These are phyloP conservation scores for Barbarea vulgaris DNA, from an alignment of 345 rosid genomes.

Conservation along the genomic window DNA sequence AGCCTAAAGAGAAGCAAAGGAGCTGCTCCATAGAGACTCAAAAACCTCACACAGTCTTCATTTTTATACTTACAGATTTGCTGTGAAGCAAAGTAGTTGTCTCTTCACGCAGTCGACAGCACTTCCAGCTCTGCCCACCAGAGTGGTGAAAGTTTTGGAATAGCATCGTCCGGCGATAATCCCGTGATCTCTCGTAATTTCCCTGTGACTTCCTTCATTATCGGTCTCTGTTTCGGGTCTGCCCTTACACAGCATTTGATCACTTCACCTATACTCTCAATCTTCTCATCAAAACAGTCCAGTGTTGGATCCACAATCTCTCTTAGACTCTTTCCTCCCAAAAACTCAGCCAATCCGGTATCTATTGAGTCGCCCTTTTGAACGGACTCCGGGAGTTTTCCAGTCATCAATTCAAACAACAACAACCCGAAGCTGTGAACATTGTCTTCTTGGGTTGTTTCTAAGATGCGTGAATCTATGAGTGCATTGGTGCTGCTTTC, in stretches of 20 bases:
- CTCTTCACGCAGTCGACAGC: conserved; percentile 53
- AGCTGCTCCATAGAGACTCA: conserved; percentile 26
- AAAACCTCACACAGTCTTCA: conserved; percentile 33
- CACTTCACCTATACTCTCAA: conserved; percentile 62
- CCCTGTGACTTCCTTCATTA: conserved; percentile 56
- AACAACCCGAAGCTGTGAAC: conserved; percentile 73
- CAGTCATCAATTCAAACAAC: conserved; percentile 71
- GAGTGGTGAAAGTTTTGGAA: conserved; percentile 75
- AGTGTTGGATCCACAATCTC: conserved; percentile 69
- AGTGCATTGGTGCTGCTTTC: conserved; percentile 40
- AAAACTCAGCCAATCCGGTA: conserved; percentile 42
- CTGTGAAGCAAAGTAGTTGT: conserved; percentile 1
- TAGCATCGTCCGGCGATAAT: conserved; percentile 67
- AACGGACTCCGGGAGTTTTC: conserved; percentile 60
- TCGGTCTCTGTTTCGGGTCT: conserved; percentile 59
- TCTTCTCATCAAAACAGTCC: conserved; percentile 49
- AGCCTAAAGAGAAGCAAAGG: conserved; percentile 23
- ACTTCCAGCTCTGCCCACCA: conserved; percentile 99
- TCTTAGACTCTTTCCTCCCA: conserved; percentile 42
- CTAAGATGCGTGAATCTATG: conserved; percentile 29
- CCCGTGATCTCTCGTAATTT: conserved; percentile 67
- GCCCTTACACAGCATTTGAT: conserved; percentile 61
- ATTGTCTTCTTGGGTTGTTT: conserved; percentile 42
- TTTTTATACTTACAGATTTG: conserved; percentile 38
- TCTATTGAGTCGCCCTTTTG: conserved; percentile 47